Base-by-base conservation (phyloP, 73 alveolate genomes). In the Paramecium pentaurelia region DNA sequence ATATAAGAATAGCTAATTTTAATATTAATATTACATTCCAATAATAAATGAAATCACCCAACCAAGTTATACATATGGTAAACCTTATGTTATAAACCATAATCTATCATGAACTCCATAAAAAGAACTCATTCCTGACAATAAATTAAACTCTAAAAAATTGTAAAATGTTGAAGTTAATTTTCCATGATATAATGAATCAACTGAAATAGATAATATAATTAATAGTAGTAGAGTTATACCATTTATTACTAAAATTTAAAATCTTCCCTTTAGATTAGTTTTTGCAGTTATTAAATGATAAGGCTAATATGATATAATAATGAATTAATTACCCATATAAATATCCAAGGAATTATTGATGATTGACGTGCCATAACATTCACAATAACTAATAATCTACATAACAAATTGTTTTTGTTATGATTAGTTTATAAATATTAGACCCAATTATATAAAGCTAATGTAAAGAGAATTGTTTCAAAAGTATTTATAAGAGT, bases 131-230 rank as follows among this genome's bases (percentile, higher is more conserved):
- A 32, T 27, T 30, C 93, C 94, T 10, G 70, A 38, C 12, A 88
- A 77, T 25, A 88, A 71, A 73, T 88, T 88, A 54, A 88, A 88
- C 6, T 71, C 80, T 11, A 73, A 14, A 73, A 88, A 88, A 38
- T 88, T 88, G 25, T 73, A 88, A 88, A 64, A 58, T 7, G 93
- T 88, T 6, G 86, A 86, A 14, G 94, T 88, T 9, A 88, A 45
- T 88, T 73, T 88, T 0, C 93, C 80, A 37, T 71, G 75, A 54
- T 88, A 88, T 18, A 64, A 38, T 34, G 75, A 71, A 77, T 88
- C 94, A 11, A 88, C 7, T n/a, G 83, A 73, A n/a, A 88, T 32
- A n/a, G 85, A 88, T 25, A 36, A 11, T 27, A 59, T 3, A 34
- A 88, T 4, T 22, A 86, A 77, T 30, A 73, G 16, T 11, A 88